Evolutionary conservation across 306 rosid genomes (phyloP).

Genomic region (Pyrus communis): DNA sequence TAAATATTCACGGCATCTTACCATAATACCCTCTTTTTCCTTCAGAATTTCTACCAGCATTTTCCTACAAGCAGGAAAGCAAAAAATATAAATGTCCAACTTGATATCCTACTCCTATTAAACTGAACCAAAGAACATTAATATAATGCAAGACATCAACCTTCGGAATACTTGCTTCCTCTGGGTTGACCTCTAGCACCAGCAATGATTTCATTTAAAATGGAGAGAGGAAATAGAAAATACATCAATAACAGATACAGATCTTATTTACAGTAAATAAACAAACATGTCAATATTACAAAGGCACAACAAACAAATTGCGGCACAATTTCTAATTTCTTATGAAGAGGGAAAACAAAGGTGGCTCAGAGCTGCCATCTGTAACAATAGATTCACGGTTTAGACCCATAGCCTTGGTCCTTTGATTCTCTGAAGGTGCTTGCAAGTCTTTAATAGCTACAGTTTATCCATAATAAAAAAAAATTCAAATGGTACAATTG

Average conservation of each 20-base stretch:
- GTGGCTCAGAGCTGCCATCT: slow-evolving; percentile 52
- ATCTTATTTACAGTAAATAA: slow-evolving; percentile 16
- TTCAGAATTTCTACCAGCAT: slow-evolving; percentile 28
- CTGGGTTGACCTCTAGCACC: slow-evolving; percentile 39
- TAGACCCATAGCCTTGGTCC: slow-evolving; percentile 26
- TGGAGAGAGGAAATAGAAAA: slow-evolving; percentile 4
- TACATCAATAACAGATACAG: slow-evolving; percentile 12
- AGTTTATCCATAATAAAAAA: neutral
- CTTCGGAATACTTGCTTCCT: slow-evolving; percentile 36
- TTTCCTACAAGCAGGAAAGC: slow-evolving; percentile 39
- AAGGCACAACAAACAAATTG: neutral
- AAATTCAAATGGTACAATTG: neutral
- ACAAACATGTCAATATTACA: neutral
- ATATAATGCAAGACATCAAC: slow-evolving; percentile 13
- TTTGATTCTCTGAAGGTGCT: slow-evolving; percentile 33
- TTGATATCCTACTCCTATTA: neutral
- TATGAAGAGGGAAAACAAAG: slow-evolving; percentile 5
- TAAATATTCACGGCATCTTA: slow-evolving; percentile 22
- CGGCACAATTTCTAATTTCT: neutral
- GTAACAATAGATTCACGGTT: slow-evolving; percentile 30
- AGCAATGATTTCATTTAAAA: slow-evolving; percentile 72
- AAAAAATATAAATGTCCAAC: slow-evolving; percentile 10
- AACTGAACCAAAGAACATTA: neutral
- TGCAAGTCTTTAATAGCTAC: slow-evolving; percentile 23
- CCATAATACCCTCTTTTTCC: slow-evolving; percentile 34